Base-by-base conservation (phyloP, 2,329 filamentous ascomycete species). In the Fusarium nodosum region DNA sequence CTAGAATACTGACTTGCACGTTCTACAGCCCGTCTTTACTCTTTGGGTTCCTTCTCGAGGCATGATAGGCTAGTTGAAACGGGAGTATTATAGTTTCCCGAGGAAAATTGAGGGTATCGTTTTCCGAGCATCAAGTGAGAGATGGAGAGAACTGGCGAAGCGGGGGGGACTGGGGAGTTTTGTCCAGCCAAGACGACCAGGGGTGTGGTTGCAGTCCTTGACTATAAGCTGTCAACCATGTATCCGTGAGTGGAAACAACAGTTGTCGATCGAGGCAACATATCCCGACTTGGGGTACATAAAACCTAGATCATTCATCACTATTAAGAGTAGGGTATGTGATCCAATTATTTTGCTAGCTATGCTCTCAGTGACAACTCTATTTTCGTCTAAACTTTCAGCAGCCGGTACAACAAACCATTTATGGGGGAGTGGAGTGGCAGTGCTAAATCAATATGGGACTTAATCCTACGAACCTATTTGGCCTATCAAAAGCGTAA, bases 1-100 rank as follows among this genome's bases (percentile, higher is more conserved):
- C 24, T 15, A 51, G 28, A 46, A 31, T 18, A 82, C 83, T 61
- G 73, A 85, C 84, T 86, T 86, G 83, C 85, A 87, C 39, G 85
- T 87, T 48, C 82, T 78, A 71, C 85, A 87, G 11, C 85, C 85
- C 1, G 82, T 83, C 58, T 79, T 77, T 51, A 82, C 80, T 68
- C 83, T 83, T 33, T 71, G 64, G 16, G 63, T 50, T 13, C 76
- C 74, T 44, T 54, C 64, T 28, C 75, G 74, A 20, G 71, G 22
- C 75, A 76, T 77, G 55, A 16, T 15, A 18, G 38, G 20, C 12
- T 33, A 13, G 13, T 38, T 36, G 8, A 9, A 26, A 42, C 20
- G 20, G 22, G n/a, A 13, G 15, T 26, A 34, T 30, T 52, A 52
- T 39, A 18, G 24, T 39, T 39, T 51, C 36, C 48, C 31, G 31